Conservation (phyloP, 2,329 filamentous ascomycete species). For the Venturia pyrina region DNA sequence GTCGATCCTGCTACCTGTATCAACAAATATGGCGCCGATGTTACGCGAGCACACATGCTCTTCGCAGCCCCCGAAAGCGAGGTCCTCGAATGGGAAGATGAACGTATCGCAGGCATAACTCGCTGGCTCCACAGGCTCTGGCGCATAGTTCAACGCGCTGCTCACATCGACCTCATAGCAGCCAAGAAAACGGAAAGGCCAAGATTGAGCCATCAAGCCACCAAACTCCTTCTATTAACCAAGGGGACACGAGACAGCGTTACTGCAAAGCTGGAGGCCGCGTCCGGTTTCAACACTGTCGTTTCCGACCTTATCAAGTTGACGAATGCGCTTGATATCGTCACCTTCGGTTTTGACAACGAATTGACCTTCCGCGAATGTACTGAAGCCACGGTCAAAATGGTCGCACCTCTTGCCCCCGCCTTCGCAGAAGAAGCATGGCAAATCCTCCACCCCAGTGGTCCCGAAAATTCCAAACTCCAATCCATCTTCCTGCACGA, state of each 20-base stretch:
- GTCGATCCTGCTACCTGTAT: slow-evolving; percentile 71
- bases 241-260: slow-evolving; percentile 60
- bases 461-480: not conserved
- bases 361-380: not conserved
- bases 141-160: slow-evolving; percentile 38
- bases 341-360: not conserved
- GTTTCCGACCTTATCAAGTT: slow-evolving; percentile 75
- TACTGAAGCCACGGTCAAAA: slow-evolving; percentile 44
- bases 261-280: slow-evolving; percentile 56
- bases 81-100: slow-evolving; percentile 78
- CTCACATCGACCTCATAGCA: slow-evolving; percentile 4
- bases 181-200: slow-evolving; percentile 2
- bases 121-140: slow-evolving; percentile 67
- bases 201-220: slow-evolving; percentile 18
- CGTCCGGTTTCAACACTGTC: slow-evolving; percentile 72
- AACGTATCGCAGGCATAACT: slow-evolving; percentile 70
- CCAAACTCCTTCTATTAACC: slow-evolving; percentile 38
- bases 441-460: slow-evolving; percentile 40
- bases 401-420: slow-evolving; percentile 72
- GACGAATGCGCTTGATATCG: slow-evolving; percentile 48
- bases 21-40: slow-evolving; percentile 67
- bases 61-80: slow-evolving; percentile 81
- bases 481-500: not conserved
- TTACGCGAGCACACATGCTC: slow-evolving; percentile 75
- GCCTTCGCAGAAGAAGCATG: slow-evolving; percentile 76